These are phyloP conservation scores for Podospora conica DNA, from an alignment of 495 filamentous ascomycete genomes.

Conservation along the genomic window DNA sequence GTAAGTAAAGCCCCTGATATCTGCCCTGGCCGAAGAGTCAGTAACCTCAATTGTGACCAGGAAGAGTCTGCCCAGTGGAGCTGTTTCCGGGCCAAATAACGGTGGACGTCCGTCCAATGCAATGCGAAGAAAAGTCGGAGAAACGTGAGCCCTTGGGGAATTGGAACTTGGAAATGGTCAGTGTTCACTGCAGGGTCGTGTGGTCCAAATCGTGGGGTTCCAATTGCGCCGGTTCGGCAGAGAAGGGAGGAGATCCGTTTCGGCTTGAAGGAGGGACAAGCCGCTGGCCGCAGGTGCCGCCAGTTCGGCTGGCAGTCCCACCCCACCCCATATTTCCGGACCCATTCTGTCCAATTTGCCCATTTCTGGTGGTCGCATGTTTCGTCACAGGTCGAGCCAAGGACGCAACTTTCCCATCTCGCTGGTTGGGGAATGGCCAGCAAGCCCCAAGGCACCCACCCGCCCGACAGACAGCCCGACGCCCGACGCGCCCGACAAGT, in stretches of 20 bases:
- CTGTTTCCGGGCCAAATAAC: background rate
- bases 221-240: background rate
- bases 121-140: background rate
- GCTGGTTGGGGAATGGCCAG: conserved; percentile 1
- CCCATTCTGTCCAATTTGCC: conserved; percentile 8
- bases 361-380: conserved; percentile 16
- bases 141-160: background rate
- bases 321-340: conserved; percentile 1
- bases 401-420: conserved; percentile 12
- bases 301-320: conserved; percentile 7
- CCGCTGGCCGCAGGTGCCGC: conserved; percentile 1
- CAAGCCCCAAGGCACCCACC: conserved; percentile 8
- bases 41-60: background rate
- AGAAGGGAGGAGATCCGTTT: background rate
- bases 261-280: conserved; percentile 8
- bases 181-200: background rate
- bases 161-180: background rate
- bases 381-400: conserved; percentile 15
- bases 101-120: background rate
- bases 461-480: background rate
- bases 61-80: background rate
- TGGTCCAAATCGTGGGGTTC: background rate
- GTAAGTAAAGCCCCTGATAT: no score
- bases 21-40: background rate
- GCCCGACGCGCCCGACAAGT: background rate